Conservation (phyloP, 441 rosid species). For the Croton setiger region DNA sequence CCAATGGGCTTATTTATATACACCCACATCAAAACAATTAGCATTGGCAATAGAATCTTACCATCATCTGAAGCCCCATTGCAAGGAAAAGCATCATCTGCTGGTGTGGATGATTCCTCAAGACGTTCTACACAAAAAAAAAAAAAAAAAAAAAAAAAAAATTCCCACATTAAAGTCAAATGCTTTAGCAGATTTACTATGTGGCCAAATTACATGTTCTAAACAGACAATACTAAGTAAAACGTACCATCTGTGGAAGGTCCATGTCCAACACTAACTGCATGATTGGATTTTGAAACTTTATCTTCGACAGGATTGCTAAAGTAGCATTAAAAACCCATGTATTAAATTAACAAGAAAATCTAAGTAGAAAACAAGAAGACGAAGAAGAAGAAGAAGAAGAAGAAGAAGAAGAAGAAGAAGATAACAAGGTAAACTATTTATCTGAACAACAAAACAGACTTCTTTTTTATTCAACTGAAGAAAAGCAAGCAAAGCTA, state of each 20-base stretch:
- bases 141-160: slow-evolving; percentile 7
- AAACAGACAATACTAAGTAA: slow-evolving; percentile 8
- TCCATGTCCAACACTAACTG: slow-evolving; percentile 13
- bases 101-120: slow-evolving; percentile 22
- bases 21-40: neutral
- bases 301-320: slow-evolving; percentile 23
- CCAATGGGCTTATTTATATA: neutral
- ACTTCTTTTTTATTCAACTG: no score
- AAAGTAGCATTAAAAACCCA: slow-evolving; percentile 2
- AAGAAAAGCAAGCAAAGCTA: no score
- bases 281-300: slow-evolving; percentile 9
- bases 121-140: slow-evolving; percentile 31
- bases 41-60: slow-evolving; percentile 20
- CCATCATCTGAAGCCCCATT: slow-evolving; percentile 65
- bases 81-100: slow-evolving; percentile 23
- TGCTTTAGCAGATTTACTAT: neutral
- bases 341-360: neutral
- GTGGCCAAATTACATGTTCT: neutral
- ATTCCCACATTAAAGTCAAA: neutral
- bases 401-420: no score
- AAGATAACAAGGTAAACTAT: neutral
- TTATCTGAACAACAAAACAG: no score
- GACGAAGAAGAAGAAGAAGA: neutral
- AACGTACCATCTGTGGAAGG: slow-evolving; percentile 26
- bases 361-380: neutral